These are phyloP conservation scores for Sphagnum contortum DNA, from an alignment of 225 moss, liverwort and hornwort genomes.

Conservation along the genomic window DNA sequence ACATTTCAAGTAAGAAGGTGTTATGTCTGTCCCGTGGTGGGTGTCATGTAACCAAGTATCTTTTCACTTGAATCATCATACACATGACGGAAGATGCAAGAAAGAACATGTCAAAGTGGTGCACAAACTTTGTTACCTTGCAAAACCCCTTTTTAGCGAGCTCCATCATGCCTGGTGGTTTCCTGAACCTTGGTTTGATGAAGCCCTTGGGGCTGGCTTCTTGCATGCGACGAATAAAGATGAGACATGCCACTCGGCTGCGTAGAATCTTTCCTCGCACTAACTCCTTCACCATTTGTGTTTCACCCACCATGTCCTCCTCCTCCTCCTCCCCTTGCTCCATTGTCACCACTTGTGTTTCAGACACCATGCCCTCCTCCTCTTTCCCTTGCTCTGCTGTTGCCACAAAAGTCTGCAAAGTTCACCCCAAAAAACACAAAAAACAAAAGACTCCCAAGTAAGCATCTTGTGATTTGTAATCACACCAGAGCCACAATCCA, in stretches of 20 bases:
- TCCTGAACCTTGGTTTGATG: constrained; percentile 24
- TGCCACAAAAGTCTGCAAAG: too few species aligned
- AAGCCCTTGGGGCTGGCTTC: constrained; percentile 43
- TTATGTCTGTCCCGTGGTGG: too few species aligned
- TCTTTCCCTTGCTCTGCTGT: too few species aligned
- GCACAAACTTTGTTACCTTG: constrained; percentile 59
- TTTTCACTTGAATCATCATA: constrained; percentile 53
- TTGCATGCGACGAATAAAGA: constrained; percentile 73
- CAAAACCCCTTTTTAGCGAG: constrained; percentile 38
- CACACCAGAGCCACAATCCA: too few species aligned
- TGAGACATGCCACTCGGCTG: constrained; percentile 77
- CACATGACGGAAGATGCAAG: constrained; percentile 57
- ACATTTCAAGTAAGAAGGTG: too few species aligned
- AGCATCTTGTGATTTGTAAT: too few species aligned
- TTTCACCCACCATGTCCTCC: too few species aligned
- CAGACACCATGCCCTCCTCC: too few species aligned
- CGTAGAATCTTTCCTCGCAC: constrained; percentile 29
- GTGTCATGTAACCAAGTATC: constrained; percentile 23
- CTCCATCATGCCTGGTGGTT: constrained; percentile 14
- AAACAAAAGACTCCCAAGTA: too few species aligned
- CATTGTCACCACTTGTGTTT: too few species aligned
- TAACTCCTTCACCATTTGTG: background rate
- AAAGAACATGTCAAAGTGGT: constrained; percentile 70
- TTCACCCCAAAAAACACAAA: too few species aligned
- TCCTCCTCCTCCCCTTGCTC: too few species aligned